phyloP scores from a whole-genome alignment of 2,329 filamentous ascomycete species.

The Monilinia fructigena region DNA sequence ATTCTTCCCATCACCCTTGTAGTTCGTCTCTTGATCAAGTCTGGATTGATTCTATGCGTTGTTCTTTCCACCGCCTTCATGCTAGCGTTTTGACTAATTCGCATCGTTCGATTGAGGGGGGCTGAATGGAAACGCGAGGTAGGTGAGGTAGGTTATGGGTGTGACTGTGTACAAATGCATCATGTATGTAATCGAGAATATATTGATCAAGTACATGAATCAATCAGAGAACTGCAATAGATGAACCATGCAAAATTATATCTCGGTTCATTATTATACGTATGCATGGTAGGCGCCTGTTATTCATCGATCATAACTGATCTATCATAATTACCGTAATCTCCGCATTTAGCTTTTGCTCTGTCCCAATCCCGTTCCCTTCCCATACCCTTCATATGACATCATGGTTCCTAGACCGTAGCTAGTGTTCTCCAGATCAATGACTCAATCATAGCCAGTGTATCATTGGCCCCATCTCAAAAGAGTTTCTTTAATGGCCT shows the following conservation, averaged over 20 bases:
- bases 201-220: no score
- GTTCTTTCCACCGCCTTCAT: no score
- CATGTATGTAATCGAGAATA: no score
- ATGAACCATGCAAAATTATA: background rate
- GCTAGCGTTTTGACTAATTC: no score
- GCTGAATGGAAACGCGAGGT: no score
- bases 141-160: no score
- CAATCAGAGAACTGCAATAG: background rate
- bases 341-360: background rate
- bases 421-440: background rate
- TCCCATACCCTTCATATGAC: background rate
- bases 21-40: no score
- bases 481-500: background rate
- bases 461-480: background rate
- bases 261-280: background rate
- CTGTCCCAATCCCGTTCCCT: background rate
- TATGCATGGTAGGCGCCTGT: background rate
- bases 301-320: constrained; percentile 13
- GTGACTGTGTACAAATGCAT: no score
- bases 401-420: background rate
- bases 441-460: no score
- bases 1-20: no score
- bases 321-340: constrained; percentile 15
- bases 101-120: no score
- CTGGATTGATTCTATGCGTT: no score